These are phyloP conservation scores for Erythrophleum fordii DNA, from an alignment of 306 rosid genomes.

Conservation along the genomic window DNA sequence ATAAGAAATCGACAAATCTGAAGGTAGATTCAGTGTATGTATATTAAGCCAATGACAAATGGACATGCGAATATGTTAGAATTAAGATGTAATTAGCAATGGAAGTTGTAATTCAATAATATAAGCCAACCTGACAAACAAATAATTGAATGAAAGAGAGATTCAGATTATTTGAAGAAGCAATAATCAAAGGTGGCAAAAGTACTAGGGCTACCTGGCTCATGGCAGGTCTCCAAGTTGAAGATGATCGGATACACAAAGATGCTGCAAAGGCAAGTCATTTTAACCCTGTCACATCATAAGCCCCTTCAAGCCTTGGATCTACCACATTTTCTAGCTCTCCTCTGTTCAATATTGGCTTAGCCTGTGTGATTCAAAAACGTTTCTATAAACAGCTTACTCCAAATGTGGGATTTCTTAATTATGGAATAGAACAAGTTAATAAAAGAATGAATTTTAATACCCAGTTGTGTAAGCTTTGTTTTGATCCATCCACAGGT, in stretches of 20 bases:
- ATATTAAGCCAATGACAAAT: too few relatives aligned
- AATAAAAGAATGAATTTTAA: background rate
- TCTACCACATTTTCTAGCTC: slow-evolving; percentile 74
- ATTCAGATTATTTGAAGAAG: too few relatives aligned
- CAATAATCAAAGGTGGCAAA: background rate
- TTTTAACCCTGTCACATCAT: slow-evolving; percentile 59
- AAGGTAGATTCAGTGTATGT: too few relatives aligned
- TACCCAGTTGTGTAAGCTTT: slow-evolving; percentile 91
- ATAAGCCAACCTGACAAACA: too few relatives aligned
- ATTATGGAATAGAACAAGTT: too few relatives aligned
- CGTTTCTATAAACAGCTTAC: too few relatives aligned
- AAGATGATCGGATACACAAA: slow-evolving; percentile 73
- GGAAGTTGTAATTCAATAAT: too few relatives aligned
- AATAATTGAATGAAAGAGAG: too few relatives aligned
- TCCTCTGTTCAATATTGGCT: slow-evolving; percentile 79
- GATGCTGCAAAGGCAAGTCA: slow-evolving; percentile 81
- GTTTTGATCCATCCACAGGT: slow-evolving; percentile 91
- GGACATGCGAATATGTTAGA: too few relatives aligned
- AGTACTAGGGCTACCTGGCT: slow-evolving; percentile 58
- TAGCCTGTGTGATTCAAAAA: slow-evolving; percentile 58
- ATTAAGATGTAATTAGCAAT: too few relatives aligned
- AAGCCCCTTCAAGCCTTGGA: slow-evolving; percentile 82
- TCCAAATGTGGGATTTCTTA: background rate
- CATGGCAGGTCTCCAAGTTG: slow-evolving; percentile 84
- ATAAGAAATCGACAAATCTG: too few relatives aligned